Percentiles rank a stretch among this genome's conserved stretches.
phyloP scores from a whole-genome alignment of 352 stramenopile species.

The Plasmopara muralis region DNA sequence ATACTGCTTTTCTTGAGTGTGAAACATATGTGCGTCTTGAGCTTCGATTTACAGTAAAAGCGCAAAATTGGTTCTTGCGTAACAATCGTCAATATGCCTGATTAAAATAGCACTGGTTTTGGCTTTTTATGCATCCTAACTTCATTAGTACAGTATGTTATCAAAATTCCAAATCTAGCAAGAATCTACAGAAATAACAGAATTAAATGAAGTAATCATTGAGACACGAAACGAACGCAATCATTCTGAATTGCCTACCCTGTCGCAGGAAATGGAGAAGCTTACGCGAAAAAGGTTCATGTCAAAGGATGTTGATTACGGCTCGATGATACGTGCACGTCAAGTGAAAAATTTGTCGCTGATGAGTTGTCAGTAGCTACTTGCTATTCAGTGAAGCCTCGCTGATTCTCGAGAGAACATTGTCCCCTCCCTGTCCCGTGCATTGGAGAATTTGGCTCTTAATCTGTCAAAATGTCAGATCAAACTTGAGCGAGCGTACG shows the following conservation, averaged over 20 bases:
- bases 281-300: conserved; percentile 6
- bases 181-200: too few species aligned
- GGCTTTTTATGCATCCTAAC: too few species aligned
- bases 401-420: conserved; percentile 4
- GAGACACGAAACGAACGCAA: conserved; percentile 2
- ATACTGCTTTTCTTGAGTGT: too few species aligned
- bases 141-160: too few species aligned
- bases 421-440: conserved; percentile 3
- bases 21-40: too few species aligned
- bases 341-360: conserved; percentile 8
- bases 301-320: neutral
- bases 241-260: conserved; percentile 2
- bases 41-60: too few species aligned
- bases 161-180: too few species aligned
- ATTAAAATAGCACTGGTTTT: too few species aligned
- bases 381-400: neutral
- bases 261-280: conserved; percentile 6
- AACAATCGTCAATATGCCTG: too few species aligned
- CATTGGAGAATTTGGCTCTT: conserved; percentile 4
- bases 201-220: neutral
- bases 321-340: neutral
- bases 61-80: too few species aligned
- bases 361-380: neutral
- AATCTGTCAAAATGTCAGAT: conserved; percentile 16
- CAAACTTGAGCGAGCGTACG: conserved; percentile 8